Percentiles rank a stretch among this genome's conserved stretches.
Conservation (phyloP, 1,139 yeast species). For the Debaryomyces singareniensis region DNA sequence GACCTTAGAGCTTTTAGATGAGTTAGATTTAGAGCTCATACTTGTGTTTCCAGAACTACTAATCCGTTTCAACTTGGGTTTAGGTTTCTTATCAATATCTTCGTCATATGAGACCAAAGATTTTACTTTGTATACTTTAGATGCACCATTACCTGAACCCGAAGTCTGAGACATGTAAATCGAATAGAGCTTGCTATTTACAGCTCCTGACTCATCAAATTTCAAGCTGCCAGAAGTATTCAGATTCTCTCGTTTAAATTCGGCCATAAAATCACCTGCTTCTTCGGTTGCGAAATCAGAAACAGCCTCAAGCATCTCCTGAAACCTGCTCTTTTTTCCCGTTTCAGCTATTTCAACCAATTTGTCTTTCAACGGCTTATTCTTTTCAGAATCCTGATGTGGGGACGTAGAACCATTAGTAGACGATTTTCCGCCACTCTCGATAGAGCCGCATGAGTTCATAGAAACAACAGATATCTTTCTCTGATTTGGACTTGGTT, state of each 20-base stretch:
- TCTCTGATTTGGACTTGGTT: slow-evolving; percentile 1
- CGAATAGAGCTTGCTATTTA: slow-evolving; percentile 25
- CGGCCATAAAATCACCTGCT: slow-evolving; percentile 17
- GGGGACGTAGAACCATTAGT: neutral
- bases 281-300: slow-evolving; percentile 27
- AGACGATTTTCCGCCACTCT: slow-evolving; percentile 1
- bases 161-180: slow-evolving; percentile 21
- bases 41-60: neutral
- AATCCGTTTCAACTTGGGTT: slow-evolving; percentile 4
- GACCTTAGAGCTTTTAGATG: no score
- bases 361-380: neutral
- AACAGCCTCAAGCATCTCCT: slow-evolving; percentile 17
- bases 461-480: slow-evolving; percentile 2
- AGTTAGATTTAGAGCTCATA: no score
- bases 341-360: slow-evolving; percentile 1
- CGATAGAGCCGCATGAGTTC: slow-evolving; percentile 3
- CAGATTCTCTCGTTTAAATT: slow-evolving; percentile 14
- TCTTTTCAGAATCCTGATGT: slow-evolving; percentile 1
- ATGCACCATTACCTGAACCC: slow-evolving; percentile 3
- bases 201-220: slow-evolving; percentile 11
- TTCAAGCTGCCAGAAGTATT: slow-evolving; percentile 1
- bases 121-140: slow-evolving; percentile 34
- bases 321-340: slow-evolving; percentile 8
- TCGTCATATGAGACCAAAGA: slow-evolving; percentile 30
- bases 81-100: slow-evolving; percentile 19